A percentile compares a stretch with the other conserved stretches of the same genome.
These are phyloP conservation scores for Talaromyces sp. DNA, from an alignment of 2,329 filamentous ascomycete species.

Conservation along the genomic window DNA sequence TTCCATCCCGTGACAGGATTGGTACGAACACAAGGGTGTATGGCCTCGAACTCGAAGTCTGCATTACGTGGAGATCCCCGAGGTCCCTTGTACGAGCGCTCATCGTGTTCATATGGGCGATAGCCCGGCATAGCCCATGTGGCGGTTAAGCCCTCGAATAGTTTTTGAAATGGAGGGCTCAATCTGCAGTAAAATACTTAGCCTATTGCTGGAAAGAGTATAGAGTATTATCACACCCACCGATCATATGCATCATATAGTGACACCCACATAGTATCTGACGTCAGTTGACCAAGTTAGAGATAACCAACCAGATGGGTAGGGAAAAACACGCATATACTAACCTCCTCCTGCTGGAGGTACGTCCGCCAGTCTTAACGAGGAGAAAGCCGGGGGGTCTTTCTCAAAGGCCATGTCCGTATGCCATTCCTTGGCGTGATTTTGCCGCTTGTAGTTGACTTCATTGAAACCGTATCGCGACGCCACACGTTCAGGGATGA, in stretches of 20 bases:
- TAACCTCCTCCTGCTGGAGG: background rate
- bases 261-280: background rate
- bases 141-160: background rate
- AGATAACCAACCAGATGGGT: background rate
- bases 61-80: background rate
- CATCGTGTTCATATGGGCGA: background rate
- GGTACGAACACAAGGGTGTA: background rate
- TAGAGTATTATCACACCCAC: background rate
- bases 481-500: background rate
- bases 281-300: background rate
- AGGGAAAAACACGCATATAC: background rate
- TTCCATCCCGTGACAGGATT: background rate
- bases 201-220: background rate
- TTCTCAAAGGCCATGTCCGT: background rate
- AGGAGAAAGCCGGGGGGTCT: background rate
- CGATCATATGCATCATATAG: background rate
- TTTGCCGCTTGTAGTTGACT: background rate
- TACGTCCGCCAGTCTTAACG: background rate
- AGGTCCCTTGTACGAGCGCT: background rate
- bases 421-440: background rate
- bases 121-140: background rate
- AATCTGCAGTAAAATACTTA: background rate
- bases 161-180: background rate
- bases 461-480: background rate
- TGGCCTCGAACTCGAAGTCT: background rate